These are phyloP conservation scores for Pichia kluyveri DNA, from an alignment of 805 yeast species.

Conservation along the genomic window DNA sequence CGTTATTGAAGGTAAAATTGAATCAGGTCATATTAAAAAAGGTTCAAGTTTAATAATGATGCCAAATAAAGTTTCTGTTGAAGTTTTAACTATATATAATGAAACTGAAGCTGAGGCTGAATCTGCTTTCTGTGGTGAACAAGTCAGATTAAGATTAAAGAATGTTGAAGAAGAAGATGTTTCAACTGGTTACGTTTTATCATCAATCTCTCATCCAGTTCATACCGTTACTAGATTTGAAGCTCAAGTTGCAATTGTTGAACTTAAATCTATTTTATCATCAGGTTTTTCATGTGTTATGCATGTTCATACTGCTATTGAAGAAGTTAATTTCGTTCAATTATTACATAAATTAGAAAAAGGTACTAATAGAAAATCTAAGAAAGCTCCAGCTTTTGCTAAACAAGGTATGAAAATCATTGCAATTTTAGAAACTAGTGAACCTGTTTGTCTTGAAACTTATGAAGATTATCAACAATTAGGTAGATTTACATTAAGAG, in stretches of 20 bases:
- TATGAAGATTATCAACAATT: slow-evolving; percentile 89
- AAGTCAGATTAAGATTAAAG: slow-evolving; percentile 84
- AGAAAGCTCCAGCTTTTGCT: slow-evolving; percentile 97
- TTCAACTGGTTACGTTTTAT: slow-evolving; percentile 82
- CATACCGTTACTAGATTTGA: slow-evolving; percentile 85
- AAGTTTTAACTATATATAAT: slow-evolving; percentile 79
- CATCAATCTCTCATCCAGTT: slow-evolving; percentile 81
- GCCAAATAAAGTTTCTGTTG: slow-evolving; percentile 86
- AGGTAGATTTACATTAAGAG: slow-evolving; percentile 97
- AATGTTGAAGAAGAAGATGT: slow-evolving; percentile 98
- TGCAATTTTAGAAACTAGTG: slow-evolving; percentile 78
- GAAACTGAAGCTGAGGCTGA: slow-evolving; percentile 95
- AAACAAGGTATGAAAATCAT: slow-evolving; percentile 98
- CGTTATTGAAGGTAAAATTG: slow-evolving; percentile 96
- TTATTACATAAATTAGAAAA: slow-evolving; percentile 89
- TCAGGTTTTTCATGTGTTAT: slow-evolving; percentile 96
- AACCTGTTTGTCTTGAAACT: slow-evolving; percentile 90
- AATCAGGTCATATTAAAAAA: slow-evolving; percentile 87
- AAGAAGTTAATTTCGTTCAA: slow-evolving; percentile 78
- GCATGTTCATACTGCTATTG: slow-evolving; percentile 98
- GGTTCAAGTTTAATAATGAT: slow-evolving; percentile 67
- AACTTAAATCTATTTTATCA: slow-evolving; percentile 86
- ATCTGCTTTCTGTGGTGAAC: slow-evolving; percentile 91
- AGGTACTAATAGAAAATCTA: slow-evolving; percentile 93
- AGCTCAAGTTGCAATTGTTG: slow-evolving; percentile 96